Percentiles rank a stretch among this genome's conserved stretches.
phyloP scores from a whole-genome alignment of 805 yeast species.

The Candida corydali region DNA sequence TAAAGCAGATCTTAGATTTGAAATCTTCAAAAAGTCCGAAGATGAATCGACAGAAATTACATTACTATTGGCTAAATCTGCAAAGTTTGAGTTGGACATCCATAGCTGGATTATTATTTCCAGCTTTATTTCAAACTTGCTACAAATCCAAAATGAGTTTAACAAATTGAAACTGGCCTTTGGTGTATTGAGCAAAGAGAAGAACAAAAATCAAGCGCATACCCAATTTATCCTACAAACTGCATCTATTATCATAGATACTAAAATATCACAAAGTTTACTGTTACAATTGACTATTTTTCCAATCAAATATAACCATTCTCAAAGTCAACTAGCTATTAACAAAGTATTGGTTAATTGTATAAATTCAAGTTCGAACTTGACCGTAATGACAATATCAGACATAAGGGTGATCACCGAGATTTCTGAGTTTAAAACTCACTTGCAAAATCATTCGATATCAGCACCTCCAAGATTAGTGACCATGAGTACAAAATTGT shows the following conservation, averaged over 20 bases:
- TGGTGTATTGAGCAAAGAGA: slow-evolving; percentile 4
- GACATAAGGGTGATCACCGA: slow-evolving; percentile 24
- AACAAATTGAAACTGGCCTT: slow-evolving; percentile 10
- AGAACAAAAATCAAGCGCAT: not conserved
- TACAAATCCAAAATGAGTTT: slow-evolving; percentile 19
- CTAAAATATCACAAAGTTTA: slow-evolving; percentile 15
- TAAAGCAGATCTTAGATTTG: slow-evolving; percentile 53
- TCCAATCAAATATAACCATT: slow-evolving; percentile 44
- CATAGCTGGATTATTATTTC: slow-evolving; percentile 20
- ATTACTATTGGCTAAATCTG: slow-evolving; percentile 41
- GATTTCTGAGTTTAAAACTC: slow-evolving; percentile 21
- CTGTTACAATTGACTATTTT: slow-evolving; percentile 25
- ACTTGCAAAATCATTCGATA: slow-evolving; percentile 11
- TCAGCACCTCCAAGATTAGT: slow-evolving; percentile 17
- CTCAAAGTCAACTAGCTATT: slow-evolving; percentile 25
- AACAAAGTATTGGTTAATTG: slow-evolving; percentile 25
- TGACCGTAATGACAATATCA: slow-evolving; percentile 18
- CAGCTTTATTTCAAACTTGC: slow-evolving; percentile 21
- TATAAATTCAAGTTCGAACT: slow-evolving; percentile 3
- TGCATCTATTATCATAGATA: slow-evolving; percentile 26
- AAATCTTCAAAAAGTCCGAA: slow-evolving; percentile 27
- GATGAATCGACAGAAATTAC: slow-evolving; percentile 28
- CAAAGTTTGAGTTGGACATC: slow-evolving; percentile 19
- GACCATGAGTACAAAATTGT: slow-evolving; percentile 13
- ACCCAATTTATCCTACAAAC: slow-evolving; percentile 37